phyloP scores from a whole-genome alignment of 1,284 basidiomycete species.

The Anthracocystis walkeri region DNA sequence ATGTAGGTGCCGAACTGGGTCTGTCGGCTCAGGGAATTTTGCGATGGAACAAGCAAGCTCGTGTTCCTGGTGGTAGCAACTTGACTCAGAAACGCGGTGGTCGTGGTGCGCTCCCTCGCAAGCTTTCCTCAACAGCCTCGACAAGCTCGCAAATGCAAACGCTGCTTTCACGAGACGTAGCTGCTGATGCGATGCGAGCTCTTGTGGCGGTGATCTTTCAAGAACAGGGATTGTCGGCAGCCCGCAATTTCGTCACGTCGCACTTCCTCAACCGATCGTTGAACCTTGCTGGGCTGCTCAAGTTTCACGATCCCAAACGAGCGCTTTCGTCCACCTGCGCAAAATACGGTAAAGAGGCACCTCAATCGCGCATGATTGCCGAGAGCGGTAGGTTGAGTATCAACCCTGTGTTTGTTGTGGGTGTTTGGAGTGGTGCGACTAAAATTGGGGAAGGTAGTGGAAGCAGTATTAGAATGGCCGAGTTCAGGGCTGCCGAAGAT shows the following conservation, averaged over 20 bases:
- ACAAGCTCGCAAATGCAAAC: conserved; percentile 20
- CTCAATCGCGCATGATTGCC: conserved; percentile 78
- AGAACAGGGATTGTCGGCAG: conserved; percentile 66
- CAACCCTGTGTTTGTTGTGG: conserved; percentile 91
- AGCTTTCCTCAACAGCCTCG: neutral
- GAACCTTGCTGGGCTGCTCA: conserved; percentile 81
- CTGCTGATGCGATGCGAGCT: conserved; percentile 71
- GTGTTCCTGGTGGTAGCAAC: conserved; percentile 24
- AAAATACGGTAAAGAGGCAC: conserved; percentile 63
- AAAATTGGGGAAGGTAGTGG: conserved; percentile 96
- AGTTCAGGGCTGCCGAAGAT: conserved; percentile 89
- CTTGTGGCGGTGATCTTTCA: conserved; percentile 74
- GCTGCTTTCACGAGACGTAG: conserved; percentile 58
- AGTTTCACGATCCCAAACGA: conserved; percentile 75
- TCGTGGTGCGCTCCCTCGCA: conserved; percentile 7
- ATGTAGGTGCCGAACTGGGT: conserved; percentile 78
- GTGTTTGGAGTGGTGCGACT: conserved; percentile 84
- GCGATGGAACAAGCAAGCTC: conserved; percentile 72
- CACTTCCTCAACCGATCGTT: conserved; percentile 69
- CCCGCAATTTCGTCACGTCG: conserved; percentile 51
- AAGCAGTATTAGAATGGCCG: conserved; percentile 91
- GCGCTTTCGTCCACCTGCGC: conserved; percentile 67
- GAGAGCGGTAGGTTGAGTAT: conserved; percentile 91
- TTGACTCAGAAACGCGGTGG: conserved; percentile 27
- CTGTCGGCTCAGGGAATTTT: conserved; percentile 64